phyloP scores from a whole-genome alignment of 2,329 filamentous ascomycete species.

The Metarhizium humberi region DNA sequence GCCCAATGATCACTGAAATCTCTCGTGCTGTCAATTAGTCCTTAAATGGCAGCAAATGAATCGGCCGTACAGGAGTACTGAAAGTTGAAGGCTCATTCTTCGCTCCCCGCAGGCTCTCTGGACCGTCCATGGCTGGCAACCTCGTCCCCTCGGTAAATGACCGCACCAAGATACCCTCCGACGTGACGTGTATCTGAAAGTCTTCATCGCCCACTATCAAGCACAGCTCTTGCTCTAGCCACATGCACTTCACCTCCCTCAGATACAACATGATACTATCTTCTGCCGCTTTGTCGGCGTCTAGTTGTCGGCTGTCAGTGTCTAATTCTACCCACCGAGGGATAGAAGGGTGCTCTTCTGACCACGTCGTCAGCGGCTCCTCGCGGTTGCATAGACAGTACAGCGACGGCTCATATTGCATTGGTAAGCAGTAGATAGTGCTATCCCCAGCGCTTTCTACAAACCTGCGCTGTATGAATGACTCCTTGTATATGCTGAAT shows the following conservation, averaged over 20 bases:
- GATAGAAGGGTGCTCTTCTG: neutral
- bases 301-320: neutral
- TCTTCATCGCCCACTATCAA: slow-evolving; percentile 1
- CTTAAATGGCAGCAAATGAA: neutral
- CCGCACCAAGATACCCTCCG: neutral
- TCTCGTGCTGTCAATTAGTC: neutral
- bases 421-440: neutral
- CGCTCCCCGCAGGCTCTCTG: neutral
- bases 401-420: neutral
- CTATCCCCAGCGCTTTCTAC: neutral
- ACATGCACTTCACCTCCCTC: neutral
- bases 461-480: slow-evolving; percentile 3
- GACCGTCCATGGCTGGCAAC: neutral
- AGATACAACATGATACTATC: neutral
- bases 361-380: slow-evolving; percentile 1
- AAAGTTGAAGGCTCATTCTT: neutral
- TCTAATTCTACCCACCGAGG: neutral
- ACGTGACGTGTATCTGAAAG: slow-evolving; percentile 1
- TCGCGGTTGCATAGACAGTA: neutral
- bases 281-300: neutral
- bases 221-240: no score
- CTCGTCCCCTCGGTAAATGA: neutral
- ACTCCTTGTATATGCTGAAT: slow-evolving; percentile 4
- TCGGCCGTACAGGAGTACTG: no score
- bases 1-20: no score